Evolutionary conservation across 257 asterid genomes (phyloP).

Genomic region (Marsdenia floribunda): DNA sequence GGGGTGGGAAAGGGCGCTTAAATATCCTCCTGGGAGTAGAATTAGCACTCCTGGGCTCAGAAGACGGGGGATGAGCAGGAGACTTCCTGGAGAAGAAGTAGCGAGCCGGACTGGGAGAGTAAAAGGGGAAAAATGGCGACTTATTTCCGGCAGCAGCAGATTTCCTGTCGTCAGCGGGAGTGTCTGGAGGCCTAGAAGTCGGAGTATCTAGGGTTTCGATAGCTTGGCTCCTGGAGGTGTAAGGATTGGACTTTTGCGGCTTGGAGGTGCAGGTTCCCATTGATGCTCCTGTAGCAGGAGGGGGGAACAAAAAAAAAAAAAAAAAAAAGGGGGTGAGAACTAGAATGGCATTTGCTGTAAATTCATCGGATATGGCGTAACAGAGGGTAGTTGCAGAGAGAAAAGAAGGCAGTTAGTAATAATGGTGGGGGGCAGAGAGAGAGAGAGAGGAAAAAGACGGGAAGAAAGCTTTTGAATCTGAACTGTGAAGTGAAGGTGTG

Average conservation of each 20-base stretch:
- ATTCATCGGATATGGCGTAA: neutral
- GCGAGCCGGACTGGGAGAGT: conserved; percentile 31
- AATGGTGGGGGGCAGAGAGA: neutral
- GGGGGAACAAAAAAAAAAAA: no score
- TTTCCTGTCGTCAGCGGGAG: conserved; percentile 17
- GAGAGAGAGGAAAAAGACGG: conserved; percentile 2
- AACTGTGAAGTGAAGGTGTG: neutral
- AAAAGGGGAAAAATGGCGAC: conserved; percentile 28
- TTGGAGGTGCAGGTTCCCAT: conserved; percentile 62
- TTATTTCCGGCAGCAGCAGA: conserved; percentile 11
- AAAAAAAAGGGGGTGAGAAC: neutral
- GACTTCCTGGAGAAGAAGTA: conserved; percentile 33
- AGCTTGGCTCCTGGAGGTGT: conserved; percentile 20
- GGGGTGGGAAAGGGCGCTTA: conserved; percentile 45
- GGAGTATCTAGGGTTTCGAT: conserved; percentile 16
- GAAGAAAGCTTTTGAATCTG: conserved; percentile 11
- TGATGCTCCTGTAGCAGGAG: conserved; percentile 2
- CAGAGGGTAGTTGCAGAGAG: neutral
- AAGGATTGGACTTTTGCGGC: conserved; percentile 56
- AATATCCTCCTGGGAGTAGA: conserved; percentile 34
- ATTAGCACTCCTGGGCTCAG: conserved; percentile 26
- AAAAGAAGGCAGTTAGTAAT: neutral
- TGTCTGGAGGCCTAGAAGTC: conserved; percentile 6
- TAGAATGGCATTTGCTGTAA: conserved; percentile 8
- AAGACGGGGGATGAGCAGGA: conserved; percentile 24